Evolutionary conservation across 345 rosid species (phyloP), one percentile per base, ranked within the genome.

Genomic region (Populus davidiana): DNA sequence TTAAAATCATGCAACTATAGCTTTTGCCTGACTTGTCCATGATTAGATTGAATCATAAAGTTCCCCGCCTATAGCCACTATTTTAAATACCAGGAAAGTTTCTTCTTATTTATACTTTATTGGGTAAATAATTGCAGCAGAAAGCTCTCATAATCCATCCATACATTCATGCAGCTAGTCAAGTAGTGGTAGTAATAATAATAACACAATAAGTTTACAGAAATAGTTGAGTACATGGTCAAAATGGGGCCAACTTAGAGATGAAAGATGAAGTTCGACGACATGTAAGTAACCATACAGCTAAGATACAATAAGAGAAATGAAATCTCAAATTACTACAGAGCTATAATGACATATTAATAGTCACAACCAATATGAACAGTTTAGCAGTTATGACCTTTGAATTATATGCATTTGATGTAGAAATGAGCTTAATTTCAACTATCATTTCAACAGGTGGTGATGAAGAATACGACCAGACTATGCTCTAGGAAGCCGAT

Each of bases 401-500:
- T 36, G 10, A 17, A 7, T 25, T 49, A 8, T 49, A 21, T 31
- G 0, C 33, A 2, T 18, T 16, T 39, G 6, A 17, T 72, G 13
- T 10, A 21, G 67, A 18, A 12, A 27, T 11, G 71, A 20, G 14
- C 20, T 10, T 47, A 23, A 1, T 66, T 66, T 67, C 36, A 12
- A 16, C 1, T 10, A 14, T 71, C 41, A 62, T 8, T 2, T 41
- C 20, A 18, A 12, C 81, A 87, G 89, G 86, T 87, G 80, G 89
- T 83, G 73, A 82, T 72, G 85, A 82, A 77, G 68, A 87, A 82
- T 25, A 78, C 72, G 1, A 82, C 83, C 8, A 84, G 79, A 63
- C 36, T 87, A 67, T 87, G 89, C 79, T 81, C 85, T 36, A 79
- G 67, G 78, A 87, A 87, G 82, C 86, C 85, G 14, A 72, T 83